phyloP scores from a whole-genome alignment of 148 eudicot species.

The Agrostemma githago region DNA sequence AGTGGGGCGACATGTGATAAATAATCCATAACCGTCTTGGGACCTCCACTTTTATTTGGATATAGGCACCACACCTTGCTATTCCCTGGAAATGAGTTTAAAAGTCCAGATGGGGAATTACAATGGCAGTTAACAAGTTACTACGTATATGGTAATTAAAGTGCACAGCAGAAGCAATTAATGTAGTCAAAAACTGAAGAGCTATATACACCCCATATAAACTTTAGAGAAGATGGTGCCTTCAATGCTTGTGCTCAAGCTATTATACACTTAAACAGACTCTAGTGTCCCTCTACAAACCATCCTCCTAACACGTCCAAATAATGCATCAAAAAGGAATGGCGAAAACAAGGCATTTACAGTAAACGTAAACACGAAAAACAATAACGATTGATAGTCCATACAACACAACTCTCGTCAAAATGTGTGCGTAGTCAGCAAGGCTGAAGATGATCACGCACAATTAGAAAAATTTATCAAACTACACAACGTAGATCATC shows the following conservation, averaged over 20 bases:
- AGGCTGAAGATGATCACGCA: neutral
- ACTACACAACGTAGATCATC: neutral
- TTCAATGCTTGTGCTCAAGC: conserved; percentile 1
- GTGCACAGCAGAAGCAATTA: neutral
- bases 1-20: conserved; percentile 30
- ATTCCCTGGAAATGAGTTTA: conserved; percentile 48
- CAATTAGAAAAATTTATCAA: neutral
- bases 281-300: neutral
- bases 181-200: neutral
- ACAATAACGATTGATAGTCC: neutral
- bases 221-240: neutral
- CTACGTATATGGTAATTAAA: neutral
- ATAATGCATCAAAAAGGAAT: neutral
- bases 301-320: neutral
- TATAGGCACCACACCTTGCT: conserved; percentile 79
- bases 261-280: neutral
- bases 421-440: neutral
- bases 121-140: neutral
- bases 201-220: neutral
- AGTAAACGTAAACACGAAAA: neutral
- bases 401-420: conserved; percentile 10
- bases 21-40: conserved; percentile 59
- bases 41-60: conserved; percentile 67
- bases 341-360: neutral
- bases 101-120: neutral